Base-by-base conservation (phyloP, 768 basidiomycete species). In the Xerocomus brunneocitrinus region DNA sequence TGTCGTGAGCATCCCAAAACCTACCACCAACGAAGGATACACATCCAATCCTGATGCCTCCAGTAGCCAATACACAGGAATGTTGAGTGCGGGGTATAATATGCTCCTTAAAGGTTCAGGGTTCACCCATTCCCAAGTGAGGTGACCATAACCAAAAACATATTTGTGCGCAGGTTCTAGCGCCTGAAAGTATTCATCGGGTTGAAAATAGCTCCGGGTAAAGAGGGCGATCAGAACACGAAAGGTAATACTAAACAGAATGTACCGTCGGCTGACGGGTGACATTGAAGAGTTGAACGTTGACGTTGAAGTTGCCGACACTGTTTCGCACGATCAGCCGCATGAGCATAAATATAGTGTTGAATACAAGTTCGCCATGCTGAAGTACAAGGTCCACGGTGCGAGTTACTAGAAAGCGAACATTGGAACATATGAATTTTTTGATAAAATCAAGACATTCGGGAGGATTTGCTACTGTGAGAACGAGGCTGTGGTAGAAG, bases 101-200 rank as follows among this genome's bases (percentile, higher is more conserved):
- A 91, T 80, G 63, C 87, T 89, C 49, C 92, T 81, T 62, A 94
- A 84, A 6, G 91, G 90, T 13, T 67, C 67, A 22, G 77, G 71
- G 47, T 78, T 71, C 41, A 79, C 72, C 97, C 97, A 99, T 74
- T 99, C 97, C 97, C 97, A 99, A 24, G 95, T 98, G 39, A 93
- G 75, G 59, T 85, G 79, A 2, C 94, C 95, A 71, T 92, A 92
- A 43, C 94, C 93, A 67, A 91, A 98, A 47, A 97, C 91, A 40
- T 85, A 71, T 52, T 77, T 78, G 67, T 98, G 89, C 0, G 97
- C 97, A 43, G 91, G 88, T 66, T 99, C 97, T 41, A 98, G 78
- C 6, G 93, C 81, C 66, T 99, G 97, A 62, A 88, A 98, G 70
- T 89, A 95, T 70, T 98, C 97, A 69, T 99, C 97, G 8, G 97